Evolutionary conservation across 495 filamentous ascomycete species (phyloP).

Genomic region (Annulohypoxylon stygium): DNA sequence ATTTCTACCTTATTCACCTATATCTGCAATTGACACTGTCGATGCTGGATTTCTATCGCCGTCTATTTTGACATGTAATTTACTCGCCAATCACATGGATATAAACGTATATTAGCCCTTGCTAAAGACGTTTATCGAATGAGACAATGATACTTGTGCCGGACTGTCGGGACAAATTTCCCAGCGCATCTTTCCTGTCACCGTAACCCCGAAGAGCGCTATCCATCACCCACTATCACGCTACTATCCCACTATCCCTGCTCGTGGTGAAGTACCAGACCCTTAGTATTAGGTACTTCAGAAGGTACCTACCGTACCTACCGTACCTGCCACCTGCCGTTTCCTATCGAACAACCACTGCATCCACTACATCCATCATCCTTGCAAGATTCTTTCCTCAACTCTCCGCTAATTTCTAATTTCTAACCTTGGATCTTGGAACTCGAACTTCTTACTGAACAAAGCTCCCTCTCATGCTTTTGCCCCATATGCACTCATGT

Average conservation of each 20-base stretch:
- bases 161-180: slow-evolving; percentile 9
- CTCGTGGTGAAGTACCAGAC: background rate
- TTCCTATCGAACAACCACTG: background rate
- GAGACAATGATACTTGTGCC: slow-evolving; percentile 4
- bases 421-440: background rate
- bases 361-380: background rate
- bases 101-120: slow-evolving; percentile 4
- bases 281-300: no score
- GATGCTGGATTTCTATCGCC: background rate
- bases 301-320: background rate
- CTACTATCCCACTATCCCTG: background rate
- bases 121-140: background rate
- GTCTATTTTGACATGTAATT: slow-evolving; percentile 3
- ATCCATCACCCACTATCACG: slow-evolving; percentile 14
- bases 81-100: background rate
- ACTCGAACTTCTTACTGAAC: slow-evolving; percentile 9
- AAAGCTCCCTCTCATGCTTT: slow-evolving; percentile 6
- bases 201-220: slow-evolving; percentile 29
- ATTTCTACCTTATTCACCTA: background rate
- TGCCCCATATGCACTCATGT: slow-evolving; percentile 2
- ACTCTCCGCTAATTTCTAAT: slow-evolving; percentile 1
- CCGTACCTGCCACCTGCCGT: background rate
- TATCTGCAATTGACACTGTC: background rate
- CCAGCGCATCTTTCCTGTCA: background rate
- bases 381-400: slow-evolving; percentile 6